Conservation (phyloP, 179 eudicot genomes). For the Sideroxylon spinosum region DNA sequence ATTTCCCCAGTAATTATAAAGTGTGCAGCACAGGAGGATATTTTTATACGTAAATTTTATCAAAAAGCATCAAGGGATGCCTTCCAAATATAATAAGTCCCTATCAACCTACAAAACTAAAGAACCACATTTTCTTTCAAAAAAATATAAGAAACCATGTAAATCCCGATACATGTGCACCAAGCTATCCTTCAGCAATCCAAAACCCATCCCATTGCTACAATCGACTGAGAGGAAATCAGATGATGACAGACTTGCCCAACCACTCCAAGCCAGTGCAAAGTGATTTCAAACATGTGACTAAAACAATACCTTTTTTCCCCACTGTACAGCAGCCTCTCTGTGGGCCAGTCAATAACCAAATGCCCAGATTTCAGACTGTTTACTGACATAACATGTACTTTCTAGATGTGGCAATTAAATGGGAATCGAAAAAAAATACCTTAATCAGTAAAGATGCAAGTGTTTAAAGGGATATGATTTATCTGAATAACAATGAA, state of each 20-base stretch:
- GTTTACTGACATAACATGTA: background rate
- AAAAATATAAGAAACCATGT: too few species aligned
- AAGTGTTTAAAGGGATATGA: background rate
- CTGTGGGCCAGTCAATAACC: background rate
- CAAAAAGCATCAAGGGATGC: too few species aligned
- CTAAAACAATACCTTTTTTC: background rate
- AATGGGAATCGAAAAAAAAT: background rate
- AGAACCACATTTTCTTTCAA: too few species aligned
- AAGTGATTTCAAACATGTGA: background rate
- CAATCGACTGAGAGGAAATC: background rate
- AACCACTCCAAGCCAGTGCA: background rate
- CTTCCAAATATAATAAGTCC: too few species aligned
- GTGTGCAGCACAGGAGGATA: too few species aligned
- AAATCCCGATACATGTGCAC: too few species aligned
- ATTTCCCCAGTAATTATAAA: too few species aligned
- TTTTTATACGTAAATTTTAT: too few species aligned
- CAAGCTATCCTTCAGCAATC: conserved; percentile 7
- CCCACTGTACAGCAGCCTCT: background rate
- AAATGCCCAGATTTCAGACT: background rate
- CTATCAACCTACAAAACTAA: too few species aligned
- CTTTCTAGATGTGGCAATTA: background rate
- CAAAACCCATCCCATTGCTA: background rate
- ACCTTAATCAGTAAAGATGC: background rate
- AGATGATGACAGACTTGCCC: background rate
- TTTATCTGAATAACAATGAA: background rate